Evolutionary conservation across 163 green algal species (phyloP), one percentile per base, ranked within the genome.

Genomic region (Chlamydomonas reinhardtii): DNA sequence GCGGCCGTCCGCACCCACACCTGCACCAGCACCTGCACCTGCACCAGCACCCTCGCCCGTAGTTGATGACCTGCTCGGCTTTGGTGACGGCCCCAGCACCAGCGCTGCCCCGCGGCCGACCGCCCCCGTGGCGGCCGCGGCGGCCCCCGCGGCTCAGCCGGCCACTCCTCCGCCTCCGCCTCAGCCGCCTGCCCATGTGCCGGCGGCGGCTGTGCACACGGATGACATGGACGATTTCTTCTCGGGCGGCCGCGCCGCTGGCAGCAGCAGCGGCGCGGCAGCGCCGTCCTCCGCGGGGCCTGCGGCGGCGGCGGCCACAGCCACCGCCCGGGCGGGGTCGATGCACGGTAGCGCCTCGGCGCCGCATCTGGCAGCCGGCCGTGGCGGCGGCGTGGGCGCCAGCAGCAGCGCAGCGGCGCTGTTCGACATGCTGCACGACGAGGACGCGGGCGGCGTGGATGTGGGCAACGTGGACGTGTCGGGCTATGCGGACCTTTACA

Each of bases 161-260:
- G 25, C 54, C 27, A 70, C 62, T 16, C 29, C 76, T 15, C 15
- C 71, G 12, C 66, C 66, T 14, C 66, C 31, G 15, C 31, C 66
- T 56, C 48, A 56, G 48, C 48, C 17, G 25, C n/a, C 79, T 32
- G 80, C 70, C 4, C 62, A 68, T 6, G 31, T 48, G 27, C 29
- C 72, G 29, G 27, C 74, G 34, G 15, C 65, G 27, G 73, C 48
- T 5, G 56, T 80, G 2, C 84, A 89, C 35, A 75, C 86, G 12
- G 87, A 88, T 6, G 87, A 91, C n/a, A 72, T 89, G 76, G 68
- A 89, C 48, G 87, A 91, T 54, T 91, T 91, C 64, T 89, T 91
- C 54, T 82, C 81, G 15, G 87, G 75, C 25, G 88, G 80, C 59
- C 52, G 25, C 75, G 54, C 65, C 16, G 15, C 25, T 34, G 37